Conservation (phyloP, 176 grass and related monocot genomes). For the Carex parvula region DNA sequence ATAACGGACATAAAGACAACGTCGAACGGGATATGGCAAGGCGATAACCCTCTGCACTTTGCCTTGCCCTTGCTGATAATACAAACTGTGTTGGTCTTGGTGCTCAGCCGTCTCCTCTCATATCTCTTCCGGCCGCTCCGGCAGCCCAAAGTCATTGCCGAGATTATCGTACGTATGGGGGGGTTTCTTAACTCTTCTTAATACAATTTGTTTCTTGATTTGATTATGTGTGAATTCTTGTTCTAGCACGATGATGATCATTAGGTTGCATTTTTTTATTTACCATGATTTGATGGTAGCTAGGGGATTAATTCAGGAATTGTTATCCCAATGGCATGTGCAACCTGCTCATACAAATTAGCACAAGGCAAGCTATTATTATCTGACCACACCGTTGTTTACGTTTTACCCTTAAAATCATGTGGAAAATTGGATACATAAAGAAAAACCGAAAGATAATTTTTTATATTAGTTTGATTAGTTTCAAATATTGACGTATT, state of each 20-base stretch:
- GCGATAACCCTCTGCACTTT: slow-evolving; percentile 91
- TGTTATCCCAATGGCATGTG: neutral
- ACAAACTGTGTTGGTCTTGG: slow-evolving; percentile 52
- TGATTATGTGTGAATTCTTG: neutral
- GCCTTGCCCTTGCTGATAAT: slow-evolving; percentile 68
- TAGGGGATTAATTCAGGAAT: neutral
- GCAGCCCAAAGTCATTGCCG: slow-evolving; percentile 87
- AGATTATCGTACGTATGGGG: slow-evolving; percentile 60
- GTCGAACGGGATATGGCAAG: slow-evolving; percentile 81
- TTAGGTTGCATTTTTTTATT: neutral
- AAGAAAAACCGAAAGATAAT: neutral
- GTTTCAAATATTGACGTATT: neutral
- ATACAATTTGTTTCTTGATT: slow-evolving; percentile 3
- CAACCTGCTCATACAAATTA: neutral
- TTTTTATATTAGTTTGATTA: no score
- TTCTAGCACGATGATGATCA: neutral
- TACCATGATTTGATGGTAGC: neutral
- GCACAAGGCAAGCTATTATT: neutral
- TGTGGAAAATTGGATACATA: neutral
- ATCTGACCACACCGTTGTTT: no score
- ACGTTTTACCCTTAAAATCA: no score
- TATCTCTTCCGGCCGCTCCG: slow-evolving; percentile 68
- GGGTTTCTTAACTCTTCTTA: neutral
- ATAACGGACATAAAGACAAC: slow-evolving; percentile 65
- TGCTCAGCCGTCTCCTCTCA: slow-evolving; percentile 64